A percentile compares a stretch with the other conserved stretches of the same genome.
These are phyloP conservation scores for Passalora sequoiae DNA, from an alignment of 2,329 filamentous ascomycete genomes.

Conservation along the genomic window DNA sequence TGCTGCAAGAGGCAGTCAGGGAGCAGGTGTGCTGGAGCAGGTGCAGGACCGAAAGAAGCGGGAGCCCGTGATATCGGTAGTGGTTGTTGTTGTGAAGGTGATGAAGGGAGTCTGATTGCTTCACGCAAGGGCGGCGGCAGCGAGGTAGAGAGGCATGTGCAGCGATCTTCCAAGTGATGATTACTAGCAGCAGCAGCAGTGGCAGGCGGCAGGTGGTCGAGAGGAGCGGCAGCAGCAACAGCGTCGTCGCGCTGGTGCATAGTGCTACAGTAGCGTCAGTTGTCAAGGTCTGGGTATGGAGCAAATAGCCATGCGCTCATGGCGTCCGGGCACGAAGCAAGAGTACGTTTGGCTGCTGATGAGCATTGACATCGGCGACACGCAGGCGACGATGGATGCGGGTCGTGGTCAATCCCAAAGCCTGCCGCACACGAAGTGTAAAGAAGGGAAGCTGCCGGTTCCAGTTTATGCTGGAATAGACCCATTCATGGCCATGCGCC, in stretches of 20 bases:
- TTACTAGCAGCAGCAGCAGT: neutral
- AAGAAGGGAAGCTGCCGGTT: conserved; percentile 1
- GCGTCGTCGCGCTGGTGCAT: conserved; percentile 18
- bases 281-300: conserved; percentile 22
- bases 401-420: no score
- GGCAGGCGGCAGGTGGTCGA: conserved; percentile 13
- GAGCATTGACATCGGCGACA: neutral
- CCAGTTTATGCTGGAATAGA: conserved; percentile 2
- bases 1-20: conserved; percentile 34
- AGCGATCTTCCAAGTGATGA: no score
- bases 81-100: conserved; percentile 14
- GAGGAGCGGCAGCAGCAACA: conserved; percentile 5
- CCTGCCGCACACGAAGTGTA: neutral
- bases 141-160: conserved; percentile 27
- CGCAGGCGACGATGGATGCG: conserved; percentile 3
- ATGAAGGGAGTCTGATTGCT: no score
- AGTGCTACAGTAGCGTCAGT: conserved; percentile 20
- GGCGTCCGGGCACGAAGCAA: conserved; percentile 21
- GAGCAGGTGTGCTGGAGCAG: conserved; percentile 35
- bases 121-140: conserved; percentile 30
- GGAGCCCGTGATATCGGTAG: conserved; percentile 38
- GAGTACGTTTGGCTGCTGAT: conserved; percentile 7
- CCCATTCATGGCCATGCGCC: conserved; percentile 2
- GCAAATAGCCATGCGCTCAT: conserved; percentile 22
- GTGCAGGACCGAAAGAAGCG: conserved; percentile 54